A percentile compares a stretch with the other conserved stretches of the same genome.
Evolutionary conservation across 805 yeast species (phyloP).

Genomic region (Sugiyamaella floridensis): DNA sequence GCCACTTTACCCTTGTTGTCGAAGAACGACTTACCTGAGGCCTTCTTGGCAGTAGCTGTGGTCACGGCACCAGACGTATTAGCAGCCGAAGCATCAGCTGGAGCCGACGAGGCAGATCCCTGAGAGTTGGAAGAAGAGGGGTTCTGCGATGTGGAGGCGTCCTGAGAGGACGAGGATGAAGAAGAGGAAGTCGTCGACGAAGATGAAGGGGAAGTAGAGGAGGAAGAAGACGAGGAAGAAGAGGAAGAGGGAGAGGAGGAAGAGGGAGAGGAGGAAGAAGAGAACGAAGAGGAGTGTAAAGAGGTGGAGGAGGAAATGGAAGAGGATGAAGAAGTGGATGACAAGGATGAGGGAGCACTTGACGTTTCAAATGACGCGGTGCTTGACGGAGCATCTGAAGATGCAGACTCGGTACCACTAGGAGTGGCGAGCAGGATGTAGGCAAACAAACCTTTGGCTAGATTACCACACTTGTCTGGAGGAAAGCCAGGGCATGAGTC

Average conservation of each 20-base stretch:
- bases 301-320: conserved; percentile 18
- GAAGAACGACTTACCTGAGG: conserved; percentile 44
- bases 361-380: conserved; percentile 5
- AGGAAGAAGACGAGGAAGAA: conserved; percentile 8
- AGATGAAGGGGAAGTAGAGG: conserved; percentile 22
- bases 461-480: conserved; percentile 39
- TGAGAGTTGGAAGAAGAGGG: conserved; percentile 10
- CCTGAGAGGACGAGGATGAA: conserved; percentile 14
- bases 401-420: conserved; percentile 25
- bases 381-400: conserved; percentile 11
- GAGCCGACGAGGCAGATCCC: conserved; percentile 12
- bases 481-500: conserved; percentile 41
- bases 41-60: conserved; percentile 4
- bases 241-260: conserved; percentile 10
- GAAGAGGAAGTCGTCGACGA: conserved; percentile 13
- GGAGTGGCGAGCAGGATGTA: conserved; percentile 40
- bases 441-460: conserved; percentile 42
- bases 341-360: conserved; percentile 18
- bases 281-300: conserved; percentile 13
- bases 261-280: conserved; percentile 17
- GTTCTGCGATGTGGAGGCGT: background rate
- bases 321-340: conserved; percentile 19
- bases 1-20: conserved; percentile 70
- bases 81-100: conserved; percentile 9
- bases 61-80: background rate